Percentiles rank a stretch among this genome's conserved stretches.
Evolutionary conservation across 2,329 filamentous ascomycete genomes (phyloP).

Genomic region (Polychaeton citri): DNA sequence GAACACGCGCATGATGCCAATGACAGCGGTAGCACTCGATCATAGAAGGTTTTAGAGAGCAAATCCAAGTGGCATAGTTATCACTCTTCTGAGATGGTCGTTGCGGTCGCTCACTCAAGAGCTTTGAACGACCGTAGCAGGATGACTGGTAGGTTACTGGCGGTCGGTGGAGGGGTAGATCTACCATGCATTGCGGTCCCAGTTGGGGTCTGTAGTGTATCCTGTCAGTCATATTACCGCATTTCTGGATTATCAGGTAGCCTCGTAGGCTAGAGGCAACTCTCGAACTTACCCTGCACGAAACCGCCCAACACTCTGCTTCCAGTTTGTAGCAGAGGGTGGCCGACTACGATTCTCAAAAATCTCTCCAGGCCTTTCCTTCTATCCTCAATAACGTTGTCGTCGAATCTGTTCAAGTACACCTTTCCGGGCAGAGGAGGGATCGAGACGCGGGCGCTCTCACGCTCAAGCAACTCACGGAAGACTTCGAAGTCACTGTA

Average conservation of each 20-base stretch:
- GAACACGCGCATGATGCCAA: too few species aligned
- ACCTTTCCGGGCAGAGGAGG: conserved; percentile 93
- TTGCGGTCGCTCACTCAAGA: too few species aligned
- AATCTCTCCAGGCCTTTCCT: conserved; percentile 88
- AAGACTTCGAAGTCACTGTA: conserved; percentile 99
- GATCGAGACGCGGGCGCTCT: conserved; percentile 87
- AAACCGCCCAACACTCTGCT: conserved; percentile 94
- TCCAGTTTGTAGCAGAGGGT: conserved; percentile 90
- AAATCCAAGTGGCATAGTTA: too few species aligned
- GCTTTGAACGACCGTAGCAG: too few species aligned
- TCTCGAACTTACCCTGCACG: conserved; percentile 68
- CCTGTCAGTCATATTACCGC: too few species aligned
- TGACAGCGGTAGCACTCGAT: too few species aligned
- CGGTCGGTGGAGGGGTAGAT: too few species aligned
- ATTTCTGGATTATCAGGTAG: conserved; percentile 11
- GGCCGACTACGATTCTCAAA: conserved; percentile 91
- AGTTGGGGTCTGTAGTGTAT: conserved; percentile 67
- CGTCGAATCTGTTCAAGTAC: conserved; percentile 93
- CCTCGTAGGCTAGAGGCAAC: neutral
- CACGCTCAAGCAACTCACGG: conserved; percentile 91
- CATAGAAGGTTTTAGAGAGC: too few species aligned
- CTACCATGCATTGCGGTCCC: conserved; percentile 82
- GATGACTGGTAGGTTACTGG: too few species aligned
- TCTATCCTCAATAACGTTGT: conserved; percentile 94
- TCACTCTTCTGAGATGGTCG: too few species aligned